phyloP scores from a whole-genome alignment of 202 grass and related monocot species.

The Brachypodium distachyon region DNA sequence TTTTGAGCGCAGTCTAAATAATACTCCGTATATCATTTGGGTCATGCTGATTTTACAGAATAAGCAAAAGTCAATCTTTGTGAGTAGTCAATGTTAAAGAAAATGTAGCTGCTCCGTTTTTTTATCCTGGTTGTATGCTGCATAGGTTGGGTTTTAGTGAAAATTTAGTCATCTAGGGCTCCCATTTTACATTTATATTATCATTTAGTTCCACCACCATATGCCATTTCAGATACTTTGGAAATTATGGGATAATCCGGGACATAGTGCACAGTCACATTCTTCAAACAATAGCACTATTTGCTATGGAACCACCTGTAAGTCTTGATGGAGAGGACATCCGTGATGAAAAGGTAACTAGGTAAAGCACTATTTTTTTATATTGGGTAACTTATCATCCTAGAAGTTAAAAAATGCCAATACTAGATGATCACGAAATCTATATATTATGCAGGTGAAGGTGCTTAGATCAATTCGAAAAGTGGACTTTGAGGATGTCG shows the following conservation, averaged over 20 bases:
- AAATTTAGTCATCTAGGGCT: neutral
- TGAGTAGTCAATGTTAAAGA: neutral
- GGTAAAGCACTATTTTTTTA: neutral
- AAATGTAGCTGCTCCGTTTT: neutral
- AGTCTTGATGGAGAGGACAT: constrained; percentile 96
- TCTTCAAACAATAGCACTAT: constrained; percentile 86
- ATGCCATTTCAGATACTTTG: constrained; percentile 56
- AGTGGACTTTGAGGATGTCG: constrained; percentile 70
- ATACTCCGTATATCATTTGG: neutral
- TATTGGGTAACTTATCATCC: neutral
- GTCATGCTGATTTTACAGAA: neutral
- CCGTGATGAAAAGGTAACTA: constrained; percentile 82
- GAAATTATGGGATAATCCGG: constrained; percentile 78
- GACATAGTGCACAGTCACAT: constrained; percentile 95
- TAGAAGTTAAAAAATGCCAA: constrained; percentile 5
- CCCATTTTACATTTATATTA: constrained; percentile 2
- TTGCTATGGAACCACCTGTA: constrained; percentile 91
- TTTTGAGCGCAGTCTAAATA: neutral
- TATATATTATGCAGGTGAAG: constrained; percentile 53
- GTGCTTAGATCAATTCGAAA: constrained; percentile 83
- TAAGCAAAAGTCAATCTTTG: neutral
- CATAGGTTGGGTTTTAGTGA: neutral
- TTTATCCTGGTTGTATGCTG: neutral
- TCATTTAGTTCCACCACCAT: neutral
- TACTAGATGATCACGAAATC: neutral